Conservation (phyloP, 495 filamentous ascomycete genomes). For the Xylaria intraflava region DNA sequence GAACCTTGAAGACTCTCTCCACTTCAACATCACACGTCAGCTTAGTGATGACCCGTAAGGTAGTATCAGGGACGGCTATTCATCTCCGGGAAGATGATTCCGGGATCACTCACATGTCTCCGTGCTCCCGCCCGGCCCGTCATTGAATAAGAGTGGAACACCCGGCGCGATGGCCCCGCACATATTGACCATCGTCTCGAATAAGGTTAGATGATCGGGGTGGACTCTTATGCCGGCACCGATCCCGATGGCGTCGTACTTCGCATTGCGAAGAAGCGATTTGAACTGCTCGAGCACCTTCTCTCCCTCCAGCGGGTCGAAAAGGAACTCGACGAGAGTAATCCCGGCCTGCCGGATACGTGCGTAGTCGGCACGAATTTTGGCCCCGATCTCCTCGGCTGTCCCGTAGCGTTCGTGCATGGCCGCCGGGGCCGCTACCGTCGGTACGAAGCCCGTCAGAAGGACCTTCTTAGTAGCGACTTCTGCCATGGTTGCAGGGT, state of each 20-base stretch:
- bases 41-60: too few relatives aligned
- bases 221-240: slow-evolving; percentile 2
- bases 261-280: background rate
- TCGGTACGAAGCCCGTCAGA: background rate
- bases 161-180: background rate
- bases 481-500: slow-evolving; percentile 1
- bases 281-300: background rate
- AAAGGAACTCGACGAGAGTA: background rate
- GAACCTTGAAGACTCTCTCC: background rate
- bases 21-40: background rate
- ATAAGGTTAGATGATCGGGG: slow-evolving; percentile 3
- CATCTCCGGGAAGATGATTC: too few relatives aligned
- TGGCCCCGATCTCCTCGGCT: background rate
- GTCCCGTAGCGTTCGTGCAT: background rate
- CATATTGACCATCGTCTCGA: slow-evolving; percentile 7
- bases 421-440: background rate
- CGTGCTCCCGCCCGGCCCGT: too few relatives aligned
- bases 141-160: background rate
- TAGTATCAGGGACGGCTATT: too few relatives aligned
- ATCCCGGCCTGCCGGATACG: slow-evolving; percentile 2
- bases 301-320: slow-evolving; percentile 1
- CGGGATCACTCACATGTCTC: too few relatives aligned
- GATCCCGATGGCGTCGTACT: slow-evolving; percentile 7
- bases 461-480: background rate
- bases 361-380: background rate